These are phyloP conservation scores for Populus pruinosa DNA, from an alignment of 345 rosid species.

Conservation along the genomic window DNA sequence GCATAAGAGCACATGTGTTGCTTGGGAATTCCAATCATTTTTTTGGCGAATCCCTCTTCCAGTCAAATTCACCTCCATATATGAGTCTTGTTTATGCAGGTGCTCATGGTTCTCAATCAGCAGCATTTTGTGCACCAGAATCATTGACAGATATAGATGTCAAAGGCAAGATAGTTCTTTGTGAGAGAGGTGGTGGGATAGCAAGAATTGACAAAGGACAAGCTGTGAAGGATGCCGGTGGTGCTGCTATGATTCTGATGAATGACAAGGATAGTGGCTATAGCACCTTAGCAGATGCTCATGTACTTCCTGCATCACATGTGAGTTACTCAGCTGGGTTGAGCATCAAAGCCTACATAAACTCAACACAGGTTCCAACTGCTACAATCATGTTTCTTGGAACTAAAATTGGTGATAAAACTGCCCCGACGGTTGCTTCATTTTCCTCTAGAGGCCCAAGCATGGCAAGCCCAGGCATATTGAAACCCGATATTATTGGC, in stretches of 20 bases:
- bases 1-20: slow-evolving; percentile 21
- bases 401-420: slow-evolving; percentile 1
- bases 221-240: slow-evolving; percentile 11
- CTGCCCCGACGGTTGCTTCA: slow-evolving; percentile 1
- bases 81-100: slow-evolving; percentile 4
- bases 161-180: slow-evolving; percentile 13
- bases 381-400: slow-evolving; percentile 7
- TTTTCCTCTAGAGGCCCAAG: slow-evolving; percentile 18
- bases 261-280: slow-evolving; percentile 2
- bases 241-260: slow-evolving; percentile 14
- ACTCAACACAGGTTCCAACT: neutral
- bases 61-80: neutral
- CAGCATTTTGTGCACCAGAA: neutral
- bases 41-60: slow-evolving; percentile 11
- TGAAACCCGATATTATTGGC: slow-evolving; percentile 26
- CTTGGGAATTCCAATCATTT: slow-evolving; percentile 23
- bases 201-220: slow-evolving; percentile 9
- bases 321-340: neutral
- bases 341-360: slow-evolving; percentile 10
- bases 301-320: slow-evolving; percentile 13
- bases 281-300: slow-evolving; percentile 5
- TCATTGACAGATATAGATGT: neutral
- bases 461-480: slow-evolving; percentile 20
- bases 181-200: neutral
- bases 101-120: neutral